Base-by-base conservation (phyloP, 1,139 yeast genomes). In the Yamadazyma oceani region DNA sequence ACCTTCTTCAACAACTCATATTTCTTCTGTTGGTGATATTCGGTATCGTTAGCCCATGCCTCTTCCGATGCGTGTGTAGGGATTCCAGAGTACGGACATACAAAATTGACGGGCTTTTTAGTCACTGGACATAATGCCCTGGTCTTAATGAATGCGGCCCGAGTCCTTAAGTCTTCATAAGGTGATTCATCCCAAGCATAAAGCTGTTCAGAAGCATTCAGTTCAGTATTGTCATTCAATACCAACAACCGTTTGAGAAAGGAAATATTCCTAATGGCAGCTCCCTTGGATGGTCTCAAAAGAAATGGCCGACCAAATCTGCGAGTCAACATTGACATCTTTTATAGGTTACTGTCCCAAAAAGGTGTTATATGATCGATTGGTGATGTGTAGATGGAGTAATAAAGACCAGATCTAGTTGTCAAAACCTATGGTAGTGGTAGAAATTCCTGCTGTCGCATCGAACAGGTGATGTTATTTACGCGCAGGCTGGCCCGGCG, bases 101-200 rank as follows among this genome's bases (percentile, higher is more conserved):
- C 88, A 61, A 73, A 92, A 49, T 83, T 73, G 42, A 92, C 89
- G 38, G 85, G 82, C 48, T 82, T 78, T 17, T 80, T 73, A 1
- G 97, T 89, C 13, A 90, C 92, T 0, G 97, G 97, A 61, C 98
- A 92, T 54, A 78, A 78, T 6, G 96, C 97, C 45, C 82, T 73
- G 17, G 95, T 85, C 60, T 90, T 76, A 45, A 92, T 92, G 44
- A 82, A 79, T 12, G 96, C 97, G 1, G 97, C 97, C 43, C 97
- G 76, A 44, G 88, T 85, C 47, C 97, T 78, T 41, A 92, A 72
- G 49, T 86, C 96, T 42, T 85, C 87, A 29, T 82, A 78, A 2
- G 97, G 97, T 2, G 96, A 87, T 46, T 85, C 82, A 54, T 90
- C 97, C 96, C 97, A 90, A 2, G 49, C 33, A 28, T 48, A 42